Base-by-base conservation (phyloP, 306 rosid species). In the Castanospermum australe region DNA sequence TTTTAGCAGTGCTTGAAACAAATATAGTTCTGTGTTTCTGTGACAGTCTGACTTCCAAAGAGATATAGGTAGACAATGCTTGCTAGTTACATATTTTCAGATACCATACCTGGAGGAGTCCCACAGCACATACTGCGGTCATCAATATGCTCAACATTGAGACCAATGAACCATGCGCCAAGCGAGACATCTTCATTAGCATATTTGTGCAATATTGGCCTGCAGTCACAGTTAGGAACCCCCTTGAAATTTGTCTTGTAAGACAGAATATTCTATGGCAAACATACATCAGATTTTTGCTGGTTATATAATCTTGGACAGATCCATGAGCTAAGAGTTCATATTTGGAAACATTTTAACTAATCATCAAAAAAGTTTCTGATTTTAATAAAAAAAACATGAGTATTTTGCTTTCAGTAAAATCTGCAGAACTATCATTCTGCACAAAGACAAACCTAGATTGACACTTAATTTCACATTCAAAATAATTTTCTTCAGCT, bases 161-260 rank as follows among this genome's bases (percentile, higher is more conserved):
- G 97, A 61, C 99, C 99, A 50, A 95, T 93, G 70, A 95, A 90
- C 98, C 99, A 95, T 14, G 99, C 72, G 83, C 99, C 99, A 25
- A 95, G 99, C 0, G 99, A 91, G 82, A 95, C 99, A 18, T 95
- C 99, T 91, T 95, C 99, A 76, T 95, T 95, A n/a, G 99, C 98
- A 80, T 77, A 95, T 86, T 91, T 95, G 32, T 95, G 99, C 82
- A 95, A 78, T 81, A 95, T 93, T 1, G 89, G 97, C 84, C 99
- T 95, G 90, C 86, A 82, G 64, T 71, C 78, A 83, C 45, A 86
- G 76, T 73, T 36, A 79, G 47, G 60, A n/a, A 70, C 24, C 70
- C 41, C 41, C 50, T 7, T 74, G 41, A 84, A 57, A 21, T 32
- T 38, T 65, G 22, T 22, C 1, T 21, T 64, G 70, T 25, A 28